These are phyloP conservation scores for Pseudovirgaria hyperparasitica DNA, from an alignment of 2,329 filamentous ascomycete genomes.

Conservation along the genomic window DNA sequence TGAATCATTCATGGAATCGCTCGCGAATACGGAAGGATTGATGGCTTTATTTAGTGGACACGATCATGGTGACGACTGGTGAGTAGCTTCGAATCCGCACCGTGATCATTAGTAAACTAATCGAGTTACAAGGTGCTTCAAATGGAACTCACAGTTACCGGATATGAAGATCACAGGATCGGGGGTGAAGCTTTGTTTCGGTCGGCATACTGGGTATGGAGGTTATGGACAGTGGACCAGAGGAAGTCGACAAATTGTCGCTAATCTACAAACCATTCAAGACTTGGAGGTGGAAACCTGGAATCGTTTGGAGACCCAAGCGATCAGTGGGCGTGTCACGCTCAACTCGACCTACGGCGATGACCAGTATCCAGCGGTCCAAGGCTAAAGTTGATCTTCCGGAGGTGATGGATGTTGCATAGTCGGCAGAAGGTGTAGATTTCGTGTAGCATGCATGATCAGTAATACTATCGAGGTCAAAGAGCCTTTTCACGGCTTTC, in stretches of 20 bases:
- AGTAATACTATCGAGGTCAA: too few relatives aligned
- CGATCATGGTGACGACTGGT: conserved; percentile 37
- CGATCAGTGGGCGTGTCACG: conserved; percentile 36
- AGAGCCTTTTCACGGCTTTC: too few relatives aligned
- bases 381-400: too few relatives aligned
- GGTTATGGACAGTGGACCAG: conserved; percentile 55
- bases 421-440: too few relatives aligned
- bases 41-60: conserved; percentile 52
- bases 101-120: conserved; percentile 1
- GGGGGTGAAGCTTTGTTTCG: conserved; percentile 41
- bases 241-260: conserved; percentile 43
- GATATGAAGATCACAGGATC: conserved; percentile 26
- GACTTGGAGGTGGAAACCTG: conserved; percentile 41
- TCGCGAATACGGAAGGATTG: conserved; percentile 42
- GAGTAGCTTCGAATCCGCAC: background rate
- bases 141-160: conserved; percentile 20
- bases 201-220: conserved; percentile 56
- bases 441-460: too few relatives aligned
- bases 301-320: conserved; percentile 47
- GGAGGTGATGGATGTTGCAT: too few relatives aligned
- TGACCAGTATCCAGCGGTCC: conserved; percentile 41
- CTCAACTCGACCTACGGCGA: conserved; percentile 48
- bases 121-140: conserved; percentile 26
- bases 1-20: conserved; percentile 48
- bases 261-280: conserved; percentile 31